These are phyloP conservation scores for Leptodontidium sp. DNA, from an alignment of 2,329 filamentous ascomycete genomes.

Conservation along the genomic window DNA sequence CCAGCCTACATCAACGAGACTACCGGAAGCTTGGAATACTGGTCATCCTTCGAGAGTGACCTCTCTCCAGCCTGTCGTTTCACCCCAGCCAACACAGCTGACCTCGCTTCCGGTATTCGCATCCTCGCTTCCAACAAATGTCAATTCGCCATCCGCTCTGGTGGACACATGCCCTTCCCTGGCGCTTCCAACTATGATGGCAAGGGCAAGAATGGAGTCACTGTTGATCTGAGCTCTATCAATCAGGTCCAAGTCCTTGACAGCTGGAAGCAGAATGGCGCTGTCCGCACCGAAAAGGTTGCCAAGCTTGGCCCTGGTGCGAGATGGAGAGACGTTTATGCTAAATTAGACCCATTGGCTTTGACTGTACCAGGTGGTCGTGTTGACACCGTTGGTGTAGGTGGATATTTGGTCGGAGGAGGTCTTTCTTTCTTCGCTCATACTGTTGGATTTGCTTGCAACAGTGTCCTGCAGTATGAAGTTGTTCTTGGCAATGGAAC, in stretches of 20 bases:
- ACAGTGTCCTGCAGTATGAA: conserved; percentile 35
- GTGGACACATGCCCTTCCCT: conserved; percentile 46
- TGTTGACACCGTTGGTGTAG: conserved; percentile 33
- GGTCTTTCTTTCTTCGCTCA: conserved; percentile 31
- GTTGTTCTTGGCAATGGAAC: conserved; percentile 47
- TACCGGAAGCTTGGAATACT: conserved; percentile 3
- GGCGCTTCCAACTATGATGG: conserved; percentile 32
- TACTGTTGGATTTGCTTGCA: conserved; percentile 29
- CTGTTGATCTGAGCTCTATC: conserved; percentile 31
- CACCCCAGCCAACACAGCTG: conserved; percentile 19
- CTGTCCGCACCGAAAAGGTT: conserved; percentile 4
- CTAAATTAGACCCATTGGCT: conserved; percentile 28
- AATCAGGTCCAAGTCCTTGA: conserved; percentile 22
- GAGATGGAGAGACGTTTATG: conserved; percentile 37
- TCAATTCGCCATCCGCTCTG: conserved; percentile 50
- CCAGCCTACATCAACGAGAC: conserved; percentile 11
- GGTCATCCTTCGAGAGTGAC: conserved; percentile 10
- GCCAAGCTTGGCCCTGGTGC: conserved; percentile 33
- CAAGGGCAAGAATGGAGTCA: conserved; percentile 27
- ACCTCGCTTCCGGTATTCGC: conserved; percentile 25
- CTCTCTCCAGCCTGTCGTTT: conserved; percentile 28
- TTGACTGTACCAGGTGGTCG: conserved; percentile 34
- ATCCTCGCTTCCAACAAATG: conserved; percentile 21
- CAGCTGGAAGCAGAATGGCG: conserved; percentile 23
- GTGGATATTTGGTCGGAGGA: conserved; percentile 49